Evolutionary conservation across 345 rosid genomes (phyloP).

Genomic region (Euphorbia peplus): DNA sequence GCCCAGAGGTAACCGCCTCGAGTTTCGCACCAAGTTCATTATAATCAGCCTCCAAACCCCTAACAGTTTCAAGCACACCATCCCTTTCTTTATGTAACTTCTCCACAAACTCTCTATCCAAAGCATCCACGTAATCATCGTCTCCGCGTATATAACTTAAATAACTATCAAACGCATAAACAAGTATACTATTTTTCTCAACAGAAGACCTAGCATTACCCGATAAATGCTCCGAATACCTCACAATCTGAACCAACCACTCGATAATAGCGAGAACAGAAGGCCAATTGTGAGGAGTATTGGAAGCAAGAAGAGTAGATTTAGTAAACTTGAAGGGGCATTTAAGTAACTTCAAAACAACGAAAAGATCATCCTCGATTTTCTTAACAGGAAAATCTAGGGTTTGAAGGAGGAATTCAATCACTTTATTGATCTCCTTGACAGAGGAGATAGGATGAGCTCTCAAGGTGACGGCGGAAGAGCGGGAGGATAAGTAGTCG

Average conservation of each 20-base stretch:
- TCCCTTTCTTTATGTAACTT: slow-evolving; percentile 61
- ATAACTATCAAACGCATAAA: slow-evolving; percentile 49
- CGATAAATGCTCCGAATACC: slow-evolving; percentile 35
- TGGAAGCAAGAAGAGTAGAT: slow-evolving; percentile 76
- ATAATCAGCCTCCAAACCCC: slow-evolving; percentile 28
- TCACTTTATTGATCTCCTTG: slow-evolving; percentile 59
- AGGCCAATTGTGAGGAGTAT: slow-evolving; percentile 92
- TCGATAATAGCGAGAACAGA: slow-evolving; percentile 58
- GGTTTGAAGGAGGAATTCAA: slow-evolving; percentile 47
- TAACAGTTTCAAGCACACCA: slow-evolving; percentile 33
- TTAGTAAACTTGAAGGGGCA: slow-evolving; percentile 73
- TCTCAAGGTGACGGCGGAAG: slow-evolving; percentile 19
- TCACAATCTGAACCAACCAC: slow-evolving; percentile 73
- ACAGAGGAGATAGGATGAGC: slow-evolving; percentile 42
- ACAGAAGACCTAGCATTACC: slow-evolving; percentile 27
- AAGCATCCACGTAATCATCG: slow-evolving; percentile 52
- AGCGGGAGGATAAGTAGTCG: slow-evolving; percentile 57
- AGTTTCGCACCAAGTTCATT: slow-evolving; percentile 43
- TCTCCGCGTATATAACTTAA: slow-evolving; percentile 51
- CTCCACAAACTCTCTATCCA: slow-evolving; percentile 52
- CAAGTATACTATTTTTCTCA: slow-evolving; percentile 42
- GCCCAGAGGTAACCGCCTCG: slow-evolving; percentile 50
- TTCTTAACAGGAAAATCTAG: slow-evolving; percentile 48
- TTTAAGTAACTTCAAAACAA: slow-evolving; percentile 45
- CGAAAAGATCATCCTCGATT: slow-evolving; percentile 67